These are phyloP conservation scores for Gossypium mustelinum DNA, from an alignment of 345 rosid genomes.

Conservation along the genomic window DNA sequence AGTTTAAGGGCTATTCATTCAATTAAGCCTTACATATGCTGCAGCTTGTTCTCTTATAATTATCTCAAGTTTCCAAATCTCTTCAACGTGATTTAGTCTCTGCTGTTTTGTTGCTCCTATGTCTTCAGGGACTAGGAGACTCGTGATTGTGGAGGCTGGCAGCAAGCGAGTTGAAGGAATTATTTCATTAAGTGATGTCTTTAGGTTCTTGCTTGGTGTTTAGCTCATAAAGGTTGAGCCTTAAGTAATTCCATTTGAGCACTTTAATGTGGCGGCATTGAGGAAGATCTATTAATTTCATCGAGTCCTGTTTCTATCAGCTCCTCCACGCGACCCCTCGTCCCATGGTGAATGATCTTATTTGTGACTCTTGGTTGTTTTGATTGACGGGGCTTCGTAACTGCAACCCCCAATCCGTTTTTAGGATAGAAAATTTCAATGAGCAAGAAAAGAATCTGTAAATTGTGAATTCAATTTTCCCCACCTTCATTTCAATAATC, in stretches of 20 bases:
- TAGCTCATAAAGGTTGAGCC: conserved; percentile 15
- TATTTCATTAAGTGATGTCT: conserved; percentile 65
- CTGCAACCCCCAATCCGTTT: conserved; percentile 16
- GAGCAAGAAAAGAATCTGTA: conserved; percentile 41
- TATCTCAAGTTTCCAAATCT: neutral
- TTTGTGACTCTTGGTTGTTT: conserved; percentile 9
- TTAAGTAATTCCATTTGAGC: neutral
- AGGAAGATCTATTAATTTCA: conserved; percentile 23
- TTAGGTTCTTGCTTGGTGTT: conserved; percentile 61
- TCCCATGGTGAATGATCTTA: conserved; percentile 3
- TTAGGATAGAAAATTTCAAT: conserved; percentile 39
- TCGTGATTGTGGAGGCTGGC: conserved; percentile 77
- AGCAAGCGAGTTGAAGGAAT: conserved; percentile 88
- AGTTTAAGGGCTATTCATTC: too few species aligned
- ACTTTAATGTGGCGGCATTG: neutral
- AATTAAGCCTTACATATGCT: too few species aligned
- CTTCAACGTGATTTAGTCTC: neutral
- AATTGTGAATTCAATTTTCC: conserved; percentile 33
- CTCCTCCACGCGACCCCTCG: neutral
- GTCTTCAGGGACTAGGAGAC: conserved; percentile 57
- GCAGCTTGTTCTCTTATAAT: neutral
- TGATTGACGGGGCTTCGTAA: conserved; percentile 20
- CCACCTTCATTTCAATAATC: conserved; percentile 1
- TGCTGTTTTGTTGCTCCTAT: conserved; percentile 3
- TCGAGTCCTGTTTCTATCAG: neutral